phyloP scores from a whole-genome alignment of 2,329 filamentous ascomycete species.

The Fusarium xyrophilum region DNA sequence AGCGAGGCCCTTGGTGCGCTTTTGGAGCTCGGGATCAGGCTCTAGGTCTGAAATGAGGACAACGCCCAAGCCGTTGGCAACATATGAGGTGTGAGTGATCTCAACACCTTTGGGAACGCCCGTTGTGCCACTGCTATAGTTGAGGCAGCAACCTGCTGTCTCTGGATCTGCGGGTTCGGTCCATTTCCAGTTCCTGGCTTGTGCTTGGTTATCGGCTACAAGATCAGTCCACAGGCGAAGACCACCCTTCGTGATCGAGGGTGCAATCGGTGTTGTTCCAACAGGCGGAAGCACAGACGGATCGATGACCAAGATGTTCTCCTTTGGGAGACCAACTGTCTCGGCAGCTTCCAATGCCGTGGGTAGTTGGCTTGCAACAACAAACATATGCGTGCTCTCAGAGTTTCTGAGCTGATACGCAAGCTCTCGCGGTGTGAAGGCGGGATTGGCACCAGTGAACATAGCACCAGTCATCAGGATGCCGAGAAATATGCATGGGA shows the following conservation, averaged over 20 bases:
- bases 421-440: conserved; percentile 71
- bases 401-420: conserved; percentile 78
- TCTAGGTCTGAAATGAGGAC: conserved; percentile 50
- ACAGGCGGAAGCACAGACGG: conserved; percentile 46
- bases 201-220: conserved; percentile 52
- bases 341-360: conserved; percentile 71
- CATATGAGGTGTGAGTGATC: conserved; percentile 76
- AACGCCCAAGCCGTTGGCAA: conserved; percentile 72
- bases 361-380: conserved; percentile 64
- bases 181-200: conserved; percentile 65
- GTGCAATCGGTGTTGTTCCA: conserved; percentile 35
- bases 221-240: conserved; percentile 67
- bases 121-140: conserved; percentile 80
- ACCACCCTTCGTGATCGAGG: conserved; percentile 22
- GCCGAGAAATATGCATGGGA: conserved; percentile 73
- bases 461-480: conserved; percentile 78
- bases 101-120: conserved; percentile 84
- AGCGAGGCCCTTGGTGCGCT: conserved; percentile 58
- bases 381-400: conserved; percentile 70
- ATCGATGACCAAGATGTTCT: conserved; percentile 73
- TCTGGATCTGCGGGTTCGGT: conserved; percentile 58
- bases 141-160: conserved; percentile 69
- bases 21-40: conserved; percentile 52
- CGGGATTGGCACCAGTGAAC: conserved; percentile 78
- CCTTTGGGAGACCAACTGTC: conserved; percentile 59